Base-by-base conservation (phyloP, 441 rosid species). In the Eruca vesicaria region DNA sequence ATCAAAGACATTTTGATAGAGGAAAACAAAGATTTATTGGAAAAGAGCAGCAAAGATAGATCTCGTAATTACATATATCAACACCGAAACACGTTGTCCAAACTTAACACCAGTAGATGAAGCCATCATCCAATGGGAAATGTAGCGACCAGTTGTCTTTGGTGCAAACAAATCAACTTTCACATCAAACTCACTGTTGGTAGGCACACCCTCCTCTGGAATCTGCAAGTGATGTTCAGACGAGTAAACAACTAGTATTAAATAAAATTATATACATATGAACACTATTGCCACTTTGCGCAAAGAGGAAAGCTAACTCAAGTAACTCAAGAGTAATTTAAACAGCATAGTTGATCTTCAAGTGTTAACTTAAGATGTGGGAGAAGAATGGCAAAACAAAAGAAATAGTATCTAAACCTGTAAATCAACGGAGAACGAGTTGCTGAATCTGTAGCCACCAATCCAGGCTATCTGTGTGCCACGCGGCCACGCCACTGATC, bases 51-150 rank as follows among this genome's bases (percentile, higher is more conserved):
- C 23, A 48, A 72, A 18, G 61, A 45, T 50, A 18, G 61, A 45
- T 50, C 12, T 20, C 31, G 81, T 3, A 31, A 28, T 68, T 80
- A 95, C 98, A 85, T 87, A 86, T 58, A 96, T 86, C 60, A 84
- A 85, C 82, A 91, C 98, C 99, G 97, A 96, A 69, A 96, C 86
- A 43, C 93, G 96, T 68, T 96, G 97, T 63, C 98, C 99, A 66
- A 96, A 96, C 76, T 82, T 89, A 12, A 76, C 81, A 48, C 94
- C 96, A 31, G 84, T 78, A 36, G 90, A 83, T 55, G 87, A 75
- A 68, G 88, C 84, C 97, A 93, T 85, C 85, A 87, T 93, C 99
- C 98, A 96, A 63, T 91, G 88, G 18, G 98, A 93, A 32, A 86
- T 75, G 79, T 96, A 96, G 16, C 89, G 84, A 66, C 99, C 98